Percentiles rank a stretch among this genome's conserved stretches.
These are phyloP conservation scores for Erucastrum elatum DNA, from an alignment of 345 rosid species.

Conservation along the genomic window DNA sequence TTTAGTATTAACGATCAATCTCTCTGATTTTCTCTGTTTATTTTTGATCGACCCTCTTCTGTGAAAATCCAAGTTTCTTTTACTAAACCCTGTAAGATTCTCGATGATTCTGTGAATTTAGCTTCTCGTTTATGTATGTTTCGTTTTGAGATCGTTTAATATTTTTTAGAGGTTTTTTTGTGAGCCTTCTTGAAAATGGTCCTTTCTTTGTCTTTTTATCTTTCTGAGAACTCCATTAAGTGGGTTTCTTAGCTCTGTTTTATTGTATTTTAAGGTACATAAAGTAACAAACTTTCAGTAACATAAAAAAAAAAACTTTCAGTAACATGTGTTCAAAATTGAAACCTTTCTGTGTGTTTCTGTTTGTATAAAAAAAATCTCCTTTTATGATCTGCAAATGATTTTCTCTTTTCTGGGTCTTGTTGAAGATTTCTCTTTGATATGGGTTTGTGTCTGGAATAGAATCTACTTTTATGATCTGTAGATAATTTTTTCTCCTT, in stretches of 20 bases:
- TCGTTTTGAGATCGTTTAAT: constrained; percentile 3
- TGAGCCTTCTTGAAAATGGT: background rate
- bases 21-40: constrained; percentile 3
- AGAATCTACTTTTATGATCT: background rate
- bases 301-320: background rate
- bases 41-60: constrained; percentile 5
- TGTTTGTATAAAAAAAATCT: background rate
- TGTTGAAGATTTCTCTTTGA: background rate
- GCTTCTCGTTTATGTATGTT: too few relatives aligned
- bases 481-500: background rate
- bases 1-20: constrained; percentile 10
- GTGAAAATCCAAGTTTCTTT: background rate
- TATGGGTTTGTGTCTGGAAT: too few relatives aligned
- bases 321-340: background rate
- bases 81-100: background rate
- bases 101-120: background rate
- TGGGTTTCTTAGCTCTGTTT: constrained; percentile 16
- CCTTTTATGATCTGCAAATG: background rate
- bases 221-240: background rate
- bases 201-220: background rate
- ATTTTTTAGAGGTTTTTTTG: constrained; percentile 4
- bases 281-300: background rate
- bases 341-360: background rate
- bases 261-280: background rate
- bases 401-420: background rate